Conservation (phyloP, 2,329 filamentous ascomycete genomes). For the Lasiodiplodia hormozganensis region DNA sequence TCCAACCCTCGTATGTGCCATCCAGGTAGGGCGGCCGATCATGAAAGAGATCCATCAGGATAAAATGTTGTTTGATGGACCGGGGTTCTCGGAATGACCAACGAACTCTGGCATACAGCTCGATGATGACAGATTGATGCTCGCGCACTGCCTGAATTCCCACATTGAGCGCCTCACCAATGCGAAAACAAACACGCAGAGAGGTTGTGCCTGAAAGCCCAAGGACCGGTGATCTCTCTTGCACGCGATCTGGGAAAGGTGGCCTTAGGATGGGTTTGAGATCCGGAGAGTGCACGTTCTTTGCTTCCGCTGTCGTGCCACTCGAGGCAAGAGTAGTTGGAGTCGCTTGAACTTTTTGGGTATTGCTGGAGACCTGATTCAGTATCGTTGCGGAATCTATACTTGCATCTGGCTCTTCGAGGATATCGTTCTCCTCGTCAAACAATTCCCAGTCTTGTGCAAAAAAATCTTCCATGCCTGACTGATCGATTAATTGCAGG, state of each 20-base stretch:
- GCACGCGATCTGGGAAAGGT: slow-evolving; percentile 57
- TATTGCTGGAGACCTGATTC: slow-evolving; percentile 14
- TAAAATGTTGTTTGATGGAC: slow-evolving; percentile 63
- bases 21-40: slow-evolving; percentile 63
- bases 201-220: slow-evolving; percentile 57
- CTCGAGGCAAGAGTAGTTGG: neutral
- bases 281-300: slow-evolving; percentile 8
- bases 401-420: slow-evolving; percentile 10
- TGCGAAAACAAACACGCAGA: slow-evolving; percentile 68
- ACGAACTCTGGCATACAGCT: slow-evolving; percentile 67
- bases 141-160: slow-evolving; percentile 55
- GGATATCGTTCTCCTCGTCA: neutral
- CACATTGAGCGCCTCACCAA: slow-evolving; percentile 65
- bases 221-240: slow-evolving; percentile 61
- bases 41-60: slow-evolving; percentile 69
- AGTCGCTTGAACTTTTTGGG: neutral
- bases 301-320: neutral
- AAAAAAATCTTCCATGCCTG: neutral
- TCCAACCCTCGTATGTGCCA: slow-evolving; percentile 56
- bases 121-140: slow-evolving; percentile 60
- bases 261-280: slow-evolving; percentile 57
- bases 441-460: neutral
- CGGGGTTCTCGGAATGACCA: slow-evolving; percentile 62
- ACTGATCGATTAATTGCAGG: neutral
- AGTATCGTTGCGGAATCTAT: neutral